Evolutionary conservation across 768 basidiomycete genomes (phyloP).

Genomic region (Phlegmacium glaucopus): DNA sequence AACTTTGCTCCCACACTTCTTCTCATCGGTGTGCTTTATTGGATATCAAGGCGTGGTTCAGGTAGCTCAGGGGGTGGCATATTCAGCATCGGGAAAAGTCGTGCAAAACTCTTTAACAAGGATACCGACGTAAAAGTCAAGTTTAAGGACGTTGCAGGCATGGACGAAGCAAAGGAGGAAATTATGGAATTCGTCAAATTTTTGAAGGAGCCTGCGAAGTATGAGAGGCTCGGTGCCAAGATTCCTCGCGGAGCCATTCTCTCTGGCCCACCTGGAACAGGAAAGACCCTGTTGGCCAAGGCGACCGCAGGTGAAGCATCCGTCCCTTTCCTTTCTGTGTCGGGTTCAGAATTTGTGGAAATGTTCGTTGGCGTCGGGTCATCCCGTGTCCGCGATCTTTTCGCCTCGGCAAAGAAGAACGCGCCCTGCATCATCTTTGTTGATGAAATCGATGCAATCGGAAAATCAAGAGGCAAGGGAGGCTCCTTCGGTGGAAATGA

Average conservation of each 20-base stretch:
- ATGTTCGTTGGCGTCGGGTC: slow-evolving; percentile 99
- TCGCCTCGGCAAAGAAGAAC: slow-evolving; percentile 95
- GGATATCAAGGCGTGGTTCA: slow-evolving; percentile 72
- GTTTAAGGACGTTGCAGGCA: slow-evolving; percentile 97
- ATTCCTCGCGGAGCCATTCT: slow-evolving; percentile 95
- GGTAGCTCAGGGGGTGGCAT: slow-evolving; percentile 81
- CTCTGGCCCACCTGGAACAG: slow-evolving; percentile 95
- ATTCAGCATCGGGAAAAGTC: slow-evolving; percentile 95
- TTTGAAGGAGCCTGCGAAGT: slow-evolving; percentile 91
- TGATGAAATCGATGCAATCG: slow-evolving; percentile 99
- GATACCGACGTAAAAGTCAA: slow-evolving; percentile 91
- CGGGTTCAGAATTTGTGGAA: slow-evolving; percentile 98
- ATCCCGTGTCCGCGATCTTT: slow-evolving; percentile 94
- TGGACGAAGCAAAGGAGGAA: slow-evolving; percentile 99
- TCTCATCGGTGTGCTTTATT: slow-evolving; percentile 86
- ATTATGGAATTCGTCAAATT: slow-evolving; percentile 99
- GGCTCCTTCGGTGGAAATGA: slow-evolving; percentile 85
- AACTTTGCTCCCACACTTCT: slow-evolving; percentile 95
- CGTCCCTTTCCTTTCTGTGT: slow-evolving; percentile 97
- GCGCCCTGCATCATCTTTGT: slow-evolving; percentile 99
- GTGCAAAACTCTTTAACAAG: slow-evolving; percentile 94
- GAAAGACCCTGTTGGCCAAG: slow-evolving; percentile 97
- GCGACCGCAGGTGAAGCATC: slow-evolving; percentile 98
- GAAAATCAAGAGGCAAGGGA: slow-evolving; percentile 84
- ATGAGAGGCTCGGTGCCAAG: slow-evolving; percentile 96